Percentiles rank a stretch among this genome's conserved stretches.
Conservation (phyloP, 2,329 filamentous ascomycete species). For the Xylaria polymorpha region DNA sequence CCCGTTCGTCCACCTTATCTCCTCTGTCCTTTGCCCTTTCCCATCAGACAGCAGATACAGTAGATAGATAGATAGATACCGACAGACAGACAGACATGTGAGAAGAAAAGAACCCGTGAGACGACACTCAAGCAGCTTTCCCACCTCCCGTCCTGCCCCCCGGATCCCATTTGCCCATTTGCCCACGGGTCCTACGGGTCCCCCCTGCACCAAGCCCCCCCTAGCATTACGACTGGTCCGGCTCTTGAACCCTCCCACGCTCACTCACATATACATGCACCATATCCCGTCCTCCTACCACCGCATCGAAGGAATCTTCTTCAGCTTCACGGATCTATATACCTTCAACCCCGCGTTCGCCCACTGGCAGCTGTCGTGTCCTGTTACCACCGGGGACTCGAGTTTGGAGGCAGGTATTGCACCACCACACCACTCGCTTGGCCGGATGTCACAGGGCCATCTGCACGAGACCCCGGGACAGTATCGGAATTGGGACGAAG, state of each 20-base stretch:
- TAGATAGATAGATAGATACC: too few relatives aligned
- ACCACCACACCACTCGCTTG: slow-evolving; percentile 38
- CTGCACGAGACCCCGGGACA: slow-evolving; percentile 45
- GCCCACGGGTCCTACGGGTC: slow-evolving; percentile 19
- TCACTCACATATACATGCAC: slow-evolving; percentile 38
- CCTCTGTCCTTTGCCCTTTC: slow-evolving; percentile 6
- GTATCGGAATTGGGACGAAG: slow-evolving; percentile 45
- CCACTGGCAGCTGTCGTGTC: slow-evolving; percentile 44
- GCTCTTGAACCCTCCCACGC: slow-evolving; percentile 21
- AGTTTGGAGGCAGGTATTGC: slow-evolving; percentile 31
- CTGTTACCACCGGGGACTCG: slow-evolving; percentile 35
- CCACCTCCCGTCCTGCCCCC: slow-evolving; percentile 27
- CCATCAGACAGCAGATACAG: slow-evolving; percentile 1
- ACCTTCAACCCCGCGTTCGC: slow-evolving; percentile 37
- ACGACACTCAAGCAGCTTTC: slow-evolving; percentile 33
- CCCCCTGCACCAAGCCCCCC: slow-evolving; percentile 44
- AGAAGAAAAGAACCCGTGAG: slow-evolving; percentile 24
- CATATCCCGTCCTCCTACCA: slow-evolving; percentile 22
- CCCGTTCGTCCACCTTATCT: slow-evolving; percentile 14
- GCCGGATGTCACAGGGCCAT: slow-evolving; percentile 45
- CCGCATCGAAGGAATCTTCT: slow-evolving; percentile 17
- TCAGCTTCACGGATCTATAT: slow-evolving; percentile 31
- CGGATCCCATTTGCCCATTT: slow-evolving; percentile 36
- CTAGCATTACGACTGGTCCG: slow-evolving; percentile 41
- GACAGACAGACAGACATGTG: slow-evolving; percentile 17